Percentiles rank a stretch among this genome's conserved stretches.
Evolutionary conservation across 768 basidiomycete species (phyloP).

Genomic region (Lactarius sp.): DNA sequence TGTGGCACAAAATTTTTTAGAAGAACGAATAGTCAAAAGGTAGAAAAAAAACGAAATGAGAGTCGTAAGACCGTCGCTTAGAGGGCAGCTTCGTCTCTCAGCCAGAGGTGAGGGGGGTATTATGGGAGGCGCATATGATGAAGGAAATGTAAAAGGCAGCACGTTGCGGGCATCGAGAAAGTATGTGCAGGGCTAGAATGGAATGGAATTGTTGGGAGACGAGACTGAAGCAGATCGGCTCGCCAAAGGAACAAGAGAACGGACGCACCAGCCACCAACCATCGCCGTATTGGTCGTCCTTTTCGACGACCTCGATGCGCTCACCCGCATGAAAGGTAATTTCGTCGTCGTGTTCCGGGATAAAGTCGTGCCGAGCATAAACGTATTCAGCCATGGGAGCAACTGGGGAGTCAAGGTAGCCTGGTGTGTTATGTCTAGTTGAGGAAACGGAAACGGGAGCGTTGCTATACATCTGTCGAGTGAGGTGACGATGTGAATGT

Average conservation of each 20-base stretch:
- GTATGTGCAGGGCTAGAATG: background rate
- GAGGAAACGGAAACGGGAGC: too few relatives aligned
- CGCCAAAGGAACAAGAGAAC: background rate
- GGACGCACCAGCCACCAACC: conserved; percentile 88
- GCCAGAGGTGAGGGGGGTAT: background rate
- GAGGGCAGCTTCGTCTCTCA: background rate
- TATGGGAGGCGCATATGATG: background rate
- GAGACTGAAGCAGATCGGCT: background rate
- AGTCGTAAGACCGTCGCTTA: too few relatives aligned
- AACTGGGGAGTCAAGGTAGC: too few relatives aligned
- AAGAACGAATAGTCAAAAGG: background rate
- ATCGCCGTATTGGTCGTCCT: conserved; percentile 88
- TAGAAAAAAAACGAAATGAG: background rate
- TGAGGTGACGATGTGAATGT: background rate
- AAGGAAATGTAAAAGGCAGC: background rate
- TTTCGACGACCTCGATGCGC: conserved; percentile 84
- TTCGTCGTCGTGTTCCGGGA: conserved; percentile 93
- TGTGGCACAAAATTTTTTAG: background rate
- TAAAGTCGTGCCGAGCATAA: conserved; percentile 82
- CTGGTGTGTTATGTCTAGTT: too few relatives aligned
- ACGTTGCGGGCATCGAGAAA: conserved; percentile 5
- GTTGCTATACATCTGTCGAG: background rate
- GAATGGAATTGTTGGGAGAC: background rate
- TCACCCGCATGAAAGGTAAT: conserved; percentile 82
- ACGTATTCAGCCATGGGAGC: conserved; percentile 71